Base-by-base conservation (phyloP, 73 alveolate species). In the Paramecium bursaria region DNA sequence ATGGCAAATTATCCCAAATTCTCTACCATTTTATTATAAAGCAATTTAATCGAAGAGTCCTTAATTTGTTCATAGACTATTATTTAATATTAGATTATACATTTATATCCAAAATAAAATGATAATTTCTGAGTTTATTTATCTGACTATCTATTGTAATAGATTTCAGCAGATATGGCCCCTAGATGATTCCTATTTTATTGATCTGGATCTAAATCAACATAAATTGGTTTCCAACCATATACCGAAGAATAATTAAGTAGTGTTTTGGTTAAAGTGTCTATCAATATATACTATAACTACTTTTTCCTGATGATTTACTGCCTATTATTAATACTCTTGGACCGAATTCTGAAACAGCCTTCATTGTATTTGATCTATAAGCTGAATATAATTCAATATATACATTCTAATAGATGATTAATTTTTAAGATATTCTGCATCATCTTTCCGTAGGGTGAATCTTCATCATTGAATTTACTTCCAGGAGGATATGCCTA, bases 181-280 rank as follows among this genome's bases (percentile, higher is more conserved):
- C 50, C 39, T 9, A 57, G 82, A 31, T 42, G 44, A 39, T 42
- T 33, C 33, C 82, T 67, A 25, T 31, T 39, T 67, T 67, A 47
- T 25, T 33, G 19, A 42, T 67, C 82, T 2, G 82, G 82, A 67
- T 67, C 82, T 11, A 67, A 19, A 42, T 67, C 82, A 3, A 42
- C 57, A 67, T 33, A 67, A 2, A 67, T 67, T 19, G 82, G 82
- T 33, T 67, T 67, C 82, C 82, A 67, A 7, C 82, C 82, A 67
- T 67, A 67, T 4, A 67, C 60, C 10, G 35, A 42, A 67, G 50
- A 25, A 67, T 67, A 67, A 67, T 67, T 67, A 7, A 67, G 19
- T n/a, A 67, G 55, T 25, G 55, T 67, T 23, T 39, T 67, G 82
- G 60, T 39, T 19, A 67, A 3, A 39, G 82, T 67, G 33, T 57